Conservation (phyloP, 169 alveolate genomes). For the Cryptosporidium ryanae region DNA sequence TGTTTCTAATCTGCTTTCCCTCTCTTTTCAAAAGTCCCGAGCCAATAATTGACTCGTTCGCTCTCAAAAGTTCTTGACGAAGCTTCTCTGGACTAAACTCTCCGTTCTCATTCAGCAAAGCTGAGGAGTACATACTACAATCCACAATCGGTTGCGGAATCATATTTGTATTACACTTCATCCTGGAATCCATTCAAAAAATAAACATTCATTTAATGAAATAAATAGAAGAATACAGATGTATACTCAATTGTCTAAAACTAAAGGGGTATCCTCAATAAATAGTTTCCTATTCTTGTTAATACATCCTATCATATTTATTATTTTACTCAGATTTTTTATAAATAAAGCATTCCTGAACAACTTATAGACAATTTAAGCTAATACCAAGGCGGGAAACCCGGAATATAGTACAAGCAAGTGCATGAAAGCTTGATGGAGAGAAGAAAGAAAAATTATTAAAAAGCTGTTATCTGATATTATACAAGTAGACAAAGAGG, state of each 20-base stretch:
- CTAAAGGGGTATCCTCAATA: background rate
- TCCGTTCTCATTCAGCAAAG: slow-evolving; percentile 68
- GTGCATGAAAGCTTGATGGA: background rate
- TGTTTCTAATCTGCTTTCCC: slow-evolving; percentile 19
- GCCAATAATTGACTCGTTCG: slow-evolving; percentile 18
- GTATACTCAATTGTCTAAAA: background rate
- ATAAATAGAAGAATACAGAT: slow-evolving; percentile 3
- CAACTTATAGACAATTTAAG: no score
- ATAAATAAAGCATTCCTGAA: no score
- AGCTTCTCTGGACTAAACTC: slow-evolving; percentile 71
- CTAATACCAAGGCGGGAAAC: background rate
- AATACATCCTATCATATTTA: no score
- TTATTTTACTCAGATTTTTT: no score
- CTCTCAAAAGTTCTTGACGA: slow-evolving; percentile 40
- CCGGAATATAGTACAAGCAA: background rate
- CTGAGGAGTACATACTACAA: slow-evolving; percentile 70
- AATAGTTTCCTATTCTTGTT: background rate
- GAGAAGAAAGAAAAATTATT: no score
- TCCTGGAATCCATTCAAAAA: slow-evolving; percentile 20
- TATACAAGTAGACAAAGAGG: slow-evolving; percentile 45
- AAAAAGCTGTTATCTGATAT: no score
- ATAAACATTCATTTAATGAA: no score
- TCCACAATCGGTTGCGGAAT: slow-evolving; percentile 60
- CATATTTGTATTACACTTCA: slow-evolving; percentile 50
- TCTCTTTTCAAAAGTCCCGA: slow-evolving; percentile 18